Evolutionary conservation across 2,329 filamentous ascomycete genomes (phyloP).

Genomic region (Phaeophleospora eucalypticola): DNA sequence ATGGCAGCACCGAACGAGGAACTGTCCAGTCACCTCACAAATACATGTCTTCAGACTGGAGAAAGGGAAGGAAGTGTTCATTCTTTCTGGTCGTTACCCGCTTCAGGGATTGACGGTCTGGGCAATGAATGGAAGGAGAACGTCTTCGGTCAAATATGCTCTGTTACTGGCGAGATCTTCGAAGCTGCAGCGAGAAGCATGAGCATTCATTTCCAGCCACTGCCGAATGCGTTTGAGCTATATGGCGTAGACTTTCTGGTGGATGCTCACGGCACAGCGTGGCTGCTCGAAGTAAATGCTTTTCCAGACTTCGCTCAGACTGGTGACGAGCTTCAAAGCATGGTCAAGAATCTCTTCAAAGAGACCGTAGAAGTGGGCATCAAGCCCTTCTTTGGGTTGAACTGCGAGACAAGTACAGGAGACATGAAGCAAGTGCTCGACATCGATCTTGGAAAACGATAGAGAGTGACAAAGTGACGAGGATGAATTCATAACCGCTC

Average conservation of each 20-base stretch:
- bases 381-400: constrained; percentile 58
- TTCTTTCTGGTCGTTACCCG: constrained; percentile 67
- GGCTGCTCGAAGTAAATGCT: constrained; percentile 87
- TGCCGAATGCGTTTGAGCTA: constrained; percentile 85
- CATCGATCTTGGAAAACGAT: constrained; percentile 42
- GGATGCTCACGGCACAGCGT: constrained; percentile 60
- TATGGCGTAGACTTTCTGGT: constrained; percentile 91
- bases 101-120: constrained; percentile 28
- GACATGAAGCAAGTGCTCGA: constrained; percentile 42
- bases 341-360: constrained; percentile 74
- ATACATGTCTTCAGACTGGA: constrained; percentile 77
- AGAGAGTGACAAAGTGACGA: too few species aligned
- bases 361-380: constrained; percentile 67
- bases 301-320: constrained; percentile 97
- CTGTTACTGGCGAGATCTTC: constrained; percentile 71
- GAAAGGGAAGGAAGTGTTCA: constrained; percentile 62
- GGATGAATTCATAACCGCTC: too few species aligned
- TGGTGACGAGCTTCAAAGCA: constrained; percentile 64
- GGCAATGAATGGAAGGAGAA: constrained; percentile 48
- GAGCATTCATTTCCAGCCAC: constrained; percentile 85
- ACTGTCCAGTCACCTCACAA: constrained; percentile 79
- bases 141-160: constrained; percentile 72
- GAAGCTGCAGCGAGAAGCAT: constrained; percentile 80
- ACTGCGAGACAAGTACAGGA: constrained; percentile 15
- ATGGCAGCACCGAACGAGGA: constrained; percentile 41